Conservation (phyloP, 1,284 basidiomycete species). For the Omphalotus olearius region DNA sequence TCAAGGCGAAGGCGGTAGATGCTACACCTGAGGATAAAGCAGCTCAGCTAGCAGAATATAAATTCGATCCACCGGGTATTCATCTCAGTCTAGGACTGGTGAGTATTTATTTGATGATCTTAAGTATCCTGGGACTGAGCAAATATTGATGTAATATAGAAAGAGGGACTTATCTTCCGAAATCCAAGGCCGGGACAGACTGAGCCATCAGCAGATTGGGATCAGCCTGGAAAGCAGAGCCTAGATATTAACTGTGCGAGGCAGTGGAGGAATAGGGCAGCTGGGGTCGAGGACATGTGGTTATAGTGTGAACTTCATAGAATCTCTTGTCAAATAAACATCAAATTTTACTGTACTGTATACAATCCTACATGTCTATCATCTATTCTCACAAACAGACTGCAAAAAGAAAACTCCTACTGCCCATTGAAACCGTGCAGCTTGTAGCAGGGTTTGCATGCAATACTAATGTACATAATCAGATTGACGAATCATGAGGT, state of each 20-base stretch:
- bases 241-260: not conserved
- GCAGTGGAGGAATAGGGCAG: conserved; percentile 1
- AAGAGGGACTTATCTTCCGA: conserved; percentile 7
- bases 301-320: too few species aligned
- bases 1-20: not conserved
- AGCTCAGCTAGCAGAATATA: conserved; percentile 10
- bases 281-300: not conserved
- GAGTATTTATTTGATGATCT: not conserved
- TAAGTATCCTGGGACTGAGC: too few species aligned
- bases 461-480: too few species aligned
- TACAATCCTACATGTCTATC: too few species aligned
- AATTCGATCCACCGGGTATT: conserved; percentile 6
- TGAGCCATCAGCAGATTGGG: not conserved
- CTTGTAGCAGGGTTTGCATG: too few species aligned
- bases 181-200: not conserved
- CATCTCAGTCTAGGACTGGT: conserved; percentile 12
- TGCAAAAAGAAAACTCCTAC: too few species aligned
- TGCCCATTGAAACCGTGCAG: too few species aligned
- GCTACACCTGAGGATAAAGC: not conserved
- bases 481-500: too few species aligned
- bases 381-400: too few species aligned
- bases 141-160: not conserved
- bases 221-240: conserved; percentile 4
- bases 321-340: too few species aligned
- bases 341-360: too few species aligned